Conservation (phyloP, 148 eudicot genomes). For the Rheum nobile region DNA sequence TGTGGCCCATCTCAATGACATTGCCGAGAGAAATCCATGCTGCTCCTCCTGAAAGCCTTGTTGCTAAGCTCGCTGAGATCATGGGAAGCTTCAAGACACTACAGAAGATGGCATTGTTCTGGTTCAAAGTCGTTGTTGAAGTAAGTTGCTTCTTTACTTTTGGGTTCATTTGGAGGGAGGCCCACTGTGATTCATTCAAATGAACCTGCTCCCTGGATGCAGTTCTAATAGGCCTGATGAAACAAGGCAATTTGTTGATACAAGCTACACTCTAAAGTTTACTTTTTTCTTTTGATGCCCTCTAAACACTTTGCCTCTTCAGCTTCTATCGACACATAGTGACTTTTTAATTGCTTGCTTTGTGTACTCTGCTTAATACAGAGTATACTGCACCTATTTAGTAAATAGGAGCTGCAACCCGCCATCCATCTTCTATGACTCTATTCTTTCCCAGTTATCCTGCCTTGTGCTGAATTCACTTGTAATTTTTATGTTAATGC, state of each 20-base stretch:
- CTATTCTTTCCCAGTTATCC: background rate
- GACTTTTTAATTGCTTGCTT: background rate
- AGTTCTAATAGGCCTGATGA: background rate
- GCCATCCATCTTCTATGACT: background rate
- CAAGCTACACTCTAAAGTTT: background rate
- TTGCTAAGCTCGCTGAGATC: conserved; percentile 75
- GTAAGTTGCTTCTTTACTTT: conserved; percentile 40
- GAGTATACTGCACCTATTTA: background rate
- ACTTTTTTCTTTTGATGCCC: background rate
- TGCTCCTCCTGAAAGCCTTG: conserved; percentile 74
- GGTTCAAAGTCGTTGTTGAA: conserved; percentile 71
- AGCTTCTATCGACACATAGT: background rate
- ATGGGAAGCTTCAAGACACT: conserved; percentile 77
- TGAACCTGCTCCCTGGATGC: background rate
- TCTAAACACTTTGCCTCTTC: no score
- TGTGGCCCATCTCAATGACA: conserved; percentile 25
- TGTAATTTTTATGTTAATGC: conserved; percentile 21
- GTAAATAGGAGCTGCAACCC: background rate
- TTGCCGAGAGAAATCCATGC: conserved; percentile 82
- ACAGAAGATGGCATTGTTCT: conserved; percentile 70
- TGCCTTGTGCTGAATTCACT: background rate
- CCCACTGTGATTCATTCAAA: background rate
- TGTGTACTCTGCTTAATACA: background rate
- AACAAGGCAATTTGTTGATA: background rate
- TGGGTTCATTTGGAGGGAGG: conserved; percentile 1